Base-by-base conservation (phyloP, 225 moss, liverwort and hornwort species). In the Bryoerythrophyllum caledonicum region DNA sequence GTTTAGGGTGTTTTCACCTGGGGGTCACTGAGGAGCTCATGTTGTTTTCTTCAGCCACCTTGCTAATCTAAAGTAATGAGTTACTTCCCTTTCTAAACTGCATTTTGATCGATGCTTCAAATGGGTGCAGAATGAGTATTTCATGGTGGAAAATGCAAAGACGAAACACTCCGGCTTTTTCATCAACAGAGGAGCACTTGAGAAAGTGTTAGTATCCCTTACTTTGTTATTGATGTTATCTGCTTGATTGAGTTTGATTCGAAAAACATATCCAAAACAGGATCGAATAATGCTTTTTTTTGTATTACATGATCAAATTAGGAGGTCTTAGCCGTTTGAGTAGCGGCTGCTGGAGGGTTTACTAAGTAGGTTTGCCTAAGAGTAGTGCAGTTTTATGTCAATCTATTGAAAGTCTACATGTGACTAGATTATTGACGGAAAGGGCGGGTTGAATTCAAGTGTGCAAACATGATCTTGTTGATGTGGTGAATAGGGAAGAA, bases 81-180 rank as follows among this genome's bases (percentile, higher is more conserved):
- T 20, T 74, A 8, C 52, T 7, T 26, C 38, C 20, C n/a, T 11
- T 74, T 25, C 12, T 64, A 4, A 38, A 20, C 19, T 38, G 74
- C 40, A 8, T 64, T 55, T 3, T 20, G 49, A 48, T 60, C 70
- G 38, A 70, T 38, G 70, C 70, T 46, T 73, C 37, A 27, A 53
- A 77, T 25, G 70, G 67, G 34, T 25, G n/a, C 75, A 96, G 96
- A 83, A 94, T 72, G 94, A 96, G 81, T 96, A 96, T 72, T 96
- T 96, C 49, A 88, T 91, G 78, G 92, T 94, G 67, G 92, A 91
- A 80, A 88, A 88, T 28, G 88, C 88, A 1, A 94, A 92, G 86
- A 96, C 96, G n/a, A 96, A 92, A 80, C 92, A 94, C 71, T 86
- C 94, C 8, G 94, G 96, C 0, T 94, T 94, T 76, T 94, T 92